Base-by-base conservation (phyloP, 768 basidiomycete species). In the Tulasnella sp. region DNA sequence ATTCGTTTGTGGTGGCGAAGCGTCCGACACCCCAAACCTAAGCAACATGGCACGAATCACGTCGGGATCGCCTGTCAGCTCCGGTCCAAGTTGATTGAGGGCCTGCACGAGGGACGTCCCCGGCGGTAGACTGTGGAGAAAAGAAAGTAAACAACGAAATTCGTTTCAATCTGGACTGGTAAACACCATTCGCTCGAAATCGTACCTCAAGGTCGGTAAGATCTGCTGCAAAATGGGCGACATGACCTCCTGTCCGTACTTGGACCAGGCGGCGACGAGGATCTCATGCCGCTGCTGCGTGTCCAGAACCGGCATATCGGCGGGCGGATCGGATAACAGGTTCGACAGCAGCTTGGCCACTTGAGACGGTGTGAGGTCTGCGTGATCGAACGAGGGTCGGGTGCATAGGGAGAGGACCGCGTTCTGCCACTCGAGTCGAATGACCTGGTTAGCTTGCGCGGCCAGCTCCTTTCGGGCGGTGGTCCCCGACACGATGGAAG, bases 321-420 rank as follows among this genome's bases (percentile, higher is more conserved):
- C 79, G n/a, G 86, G 84, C 3, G 86, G 81, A 78, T 91, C 89
- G 40, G 86, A 89, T 74, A 95, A 84, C 73, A 95, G 83, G 79
- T 93, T 94, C 64, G 88, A 84, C 82, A 95, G 85, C 75, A 95
- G 82, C 82, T 91, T 91, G 74, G 87, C 85, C 73, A 92, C 83
- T 77, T 93, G 92, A 63, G 84, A 83, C 14, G 89, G 87, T 26
- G 86, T 85, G 73, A 94, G 83, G 79, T 92, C 90, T 59, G 89
- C 89, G 77, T 90, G 87, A 79, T 94, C 93, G 77, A 92, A 91
- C 44, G 89, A 89, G 14, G 91, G 89, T 66, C 87, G 88, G 22
- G 91, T 90, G 78, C 89, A 90, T 64, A 94, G 82, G 22, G 90
- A 86, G 71, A 90, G 79, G 19, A 89, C 83, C 4, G 91, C 91